Conservation (phyloP, 257 asterid genomes). For the Nicotiana otophora region DNA sequence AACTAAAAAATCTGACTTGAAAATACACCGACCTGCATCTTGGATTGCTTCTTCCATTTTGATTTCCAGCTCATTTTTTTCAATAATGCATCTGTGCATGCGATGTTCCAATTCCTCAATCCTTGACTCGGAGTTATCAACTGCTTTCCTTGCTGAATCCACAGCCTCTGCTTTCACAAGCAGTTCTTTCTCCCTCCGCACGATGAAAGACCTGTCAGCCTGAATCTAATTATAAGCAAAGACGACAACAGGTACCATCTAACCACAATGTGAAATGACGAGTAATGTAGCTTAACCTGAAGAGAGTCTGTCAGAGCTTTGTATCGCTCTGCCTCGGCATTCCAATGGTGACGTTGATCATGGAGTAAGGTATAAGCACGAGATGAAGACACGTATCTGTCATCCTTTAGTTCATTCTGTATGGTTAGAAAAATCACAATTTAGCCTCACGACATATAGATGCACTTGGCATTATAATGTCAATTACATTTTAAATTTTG, state of each 20-base stretch:
- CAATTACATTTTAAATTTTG: background rate
- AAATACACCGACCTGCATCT: conserved; percentile 66
- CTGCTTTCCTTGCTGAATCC: conserved; percentile 57
- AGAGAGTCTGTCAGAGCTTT: conserved; percentile 56
- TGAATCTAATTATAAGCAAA: conserved; percentile 39
- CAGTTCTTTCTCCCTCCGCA: conserved; percentile 81
- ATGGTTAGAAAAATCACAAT: conserved; percentile 10
- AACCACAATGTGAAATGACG: background rate
- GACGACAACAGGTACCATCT: conserved; percentile 13
- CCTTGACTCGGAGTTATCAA: conserved; percentile 54
- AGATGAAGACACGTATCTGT: conserved; percentile 58
- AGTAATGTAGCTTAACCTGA: conserved; percentile 53
- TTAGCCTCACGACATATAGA: conserved; percentile 5
- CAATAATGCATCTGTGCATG: conserved; percentile 54
- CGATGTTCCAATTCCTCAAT: conserved; percentile 68
- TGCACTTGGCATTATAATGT: background rate
- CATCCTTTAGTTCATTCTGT: conserved; percentile 78
- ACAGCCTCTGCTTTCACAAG: conserved; percentile 52
- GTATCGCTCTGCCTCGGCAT: conserved; percentile 76
- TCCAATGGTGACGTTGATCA: conserved; percentile 94
- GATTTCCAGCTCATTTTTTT: conserved; percentile 73
- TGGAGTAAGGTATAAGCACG: conserved; percentile 74
- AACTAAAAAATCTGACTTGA: conserved; percentile 13
- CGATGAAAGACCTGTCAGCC: conserved; percentile 80
- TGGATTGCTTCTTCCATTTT: conserved; percentile 86